phyloP scores from a whole-genome alignment of 2,329 filamentous ascomycete genomes.

The Trichoderma koningiopsis region DNA sequence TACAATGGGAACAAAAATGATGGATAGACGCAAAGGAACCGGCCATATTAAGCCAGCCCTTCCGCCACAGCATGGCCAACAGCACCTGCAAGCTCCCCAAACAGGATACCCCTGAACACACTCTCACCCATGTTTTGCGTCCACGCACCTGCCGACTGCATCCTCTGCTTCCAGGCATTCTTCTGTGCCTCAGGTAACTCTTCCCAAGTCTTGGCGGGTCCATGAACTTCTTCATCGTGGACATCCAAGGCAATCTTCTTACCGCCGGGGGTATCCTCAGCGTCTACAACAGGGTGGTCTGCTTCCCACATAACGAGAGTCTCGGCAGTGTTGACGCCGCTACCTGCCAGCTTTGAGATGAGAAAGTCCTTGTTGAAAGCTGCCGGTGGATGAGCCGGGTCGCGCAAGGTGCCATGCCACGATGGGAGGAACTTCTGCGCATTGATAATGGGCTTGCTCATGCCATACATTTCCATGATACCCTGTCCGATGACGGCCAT shows the following conservation, averaged over 20 bases:
- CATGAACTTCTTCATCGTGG: constrained; percentile 52
- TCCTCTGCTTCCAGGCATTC: constrained; percentile 67
- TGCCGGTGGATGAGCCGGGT: constrained; percentile 33
- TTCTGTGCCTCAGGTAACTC: constrained; percentile 66
- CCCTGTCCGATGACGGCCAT: constrained; percentile 65
- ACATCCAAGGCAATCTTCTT: constrained; percentile 45
- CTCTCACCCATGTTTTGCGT: constrained; percentile 75
- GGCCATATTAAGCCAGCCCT: constrained; percentile 26
- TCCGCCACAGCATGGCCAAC: constrained; percentile 56
- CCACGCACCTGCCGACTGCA: constrained; percentile 75
- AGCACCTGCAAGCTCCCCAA: constrained; percentile 68
- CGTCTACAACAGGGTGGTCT: constrained; percentile 27
- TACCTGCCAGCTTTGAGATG: constrained; percentile 43
- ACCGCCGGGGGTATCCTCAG: constrained; percentile 28
- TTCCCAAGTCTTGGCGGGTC: constrained; percentile 67
- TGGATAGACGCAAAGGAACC: neutral
- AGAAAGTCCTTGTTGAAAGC: constrained; percentile 40
- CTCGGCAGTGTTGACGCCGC: constrained; percentile 39
- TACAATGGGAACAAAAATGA: neutral
- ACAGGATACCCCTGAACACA: constrained; percentile 76
- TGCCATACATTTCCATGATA: constrained; percentile 64
- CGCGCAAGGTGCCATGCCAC: constrained; percentile 41
- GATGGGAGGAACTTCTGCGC: constrained; percentile 58
- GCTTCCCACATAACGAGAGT: constrained; percentile 44
- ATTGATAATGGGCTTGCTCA: constrained; percentile 58